phyloP scores from a whole-genome alignment of 2,329 filamentous ascomycete species.

The Huntiella savannae region DNA sequence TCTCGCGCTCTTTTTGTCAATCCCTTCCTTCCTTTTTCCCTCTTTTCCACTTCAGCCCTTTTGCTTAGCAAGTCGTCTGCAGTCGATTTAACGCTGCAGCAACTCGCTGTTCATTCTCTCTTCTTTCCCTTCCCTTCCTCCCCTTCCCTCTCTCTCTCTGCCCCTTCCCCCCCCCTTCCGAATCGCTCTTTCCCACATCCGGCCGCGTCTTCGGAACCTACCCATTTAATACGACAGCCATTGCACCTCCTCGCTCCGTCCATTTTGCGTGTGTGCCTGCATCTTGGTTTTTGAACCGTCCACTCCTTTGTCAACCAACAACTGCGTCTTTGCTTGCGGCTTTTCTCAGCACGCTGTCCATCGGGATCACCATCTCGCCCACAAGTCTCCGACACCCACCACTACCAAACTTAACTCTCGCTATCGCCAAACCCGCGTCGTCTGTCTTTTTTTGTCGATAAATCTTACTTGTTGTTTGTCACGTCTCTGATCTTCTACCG shows the following conservation, averaged over 20 bases:
- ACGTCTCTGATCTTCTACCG: background rate
- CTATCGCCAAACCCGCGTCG: too few species aligned
- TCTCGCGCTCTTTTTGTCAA: conserved; percentile 1
- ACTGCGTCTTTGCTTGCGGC: conserved; percentile 7
- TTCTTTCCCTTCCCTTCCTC: conserved; percentile 13
- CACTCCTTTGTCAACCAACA: conserved; percentile 14
- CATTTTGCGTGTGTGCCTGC: conserved; percentile 10
- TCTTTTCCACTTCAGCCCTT: conserved; percentile 2
- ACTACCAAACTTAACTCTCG: background rate
- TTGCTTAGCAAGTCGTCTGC: background rate
- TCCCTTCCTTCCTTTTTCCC: background rate
- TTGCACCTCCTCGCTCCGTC: conserved; percentile 13
- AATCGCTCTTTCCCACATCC: conserved; percentile 14
- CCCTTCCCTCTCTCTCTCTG: conserved; percentile 10
- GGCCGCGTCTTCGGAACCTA: too few species aligned
- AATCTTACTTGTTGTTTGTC: too few species aligned
- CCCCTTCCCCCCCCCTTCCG: conserved; percentile 14
- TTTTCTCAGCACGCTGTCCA: conserved; percentile 2
- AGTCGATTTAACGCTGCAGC: background rate
- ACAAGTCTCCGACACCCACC: background rate
- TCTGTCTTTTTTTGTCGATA: too few species aligned
- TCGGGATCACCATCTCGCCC: conserved; percentile 2
- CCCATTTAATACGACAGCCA: conserved; percentile 13
- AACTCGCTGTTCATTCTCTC: conserved; percentile 6
- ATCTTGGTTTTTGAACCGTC: conserved; percentile 20